Evolutionary conservation across 2,329 filamentous ascomycete species (phyloP).

Genomic region (Parasarocladium wereldwijsianum): DNA sequence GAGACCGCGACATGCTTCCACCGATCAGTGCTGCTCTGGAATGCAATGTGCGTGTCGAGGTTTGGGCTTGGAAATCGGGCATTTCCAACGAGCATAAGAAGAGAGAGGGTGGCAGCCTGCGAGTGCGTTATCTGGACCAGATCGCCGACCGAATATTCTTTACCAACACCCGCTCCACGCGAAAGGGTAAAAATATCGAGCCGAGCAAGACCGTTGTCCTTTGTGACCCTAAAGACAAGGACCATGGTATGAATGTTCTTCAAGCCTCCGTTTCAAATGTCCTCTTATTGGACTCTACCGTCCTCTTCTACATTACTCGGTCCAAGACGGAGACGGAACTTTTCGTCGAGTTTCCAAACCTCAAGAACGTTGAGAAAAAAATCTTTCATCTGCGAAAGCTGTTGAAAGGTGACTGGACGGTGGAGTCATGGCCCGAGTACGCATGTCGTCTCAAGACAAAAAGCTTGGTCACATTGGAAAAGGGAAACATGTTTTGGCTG

Average conservation of each 20-base stretch:
- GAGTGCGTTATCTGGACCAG: constrained; percentile 3
- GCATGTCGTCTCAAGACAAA: neutral
- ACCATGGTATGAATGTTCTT: neutral
- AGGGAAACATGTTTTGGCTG: constrained; percentile 4
- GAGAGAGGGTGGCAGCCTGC: neutral
- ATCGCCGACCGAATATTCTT: constrained; percentile 5
- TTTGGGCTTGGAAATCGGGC: constrained; percentile 12
- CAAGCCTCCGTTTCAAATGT: neutral
- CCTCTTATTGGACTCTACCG: constrained; percentile 1
- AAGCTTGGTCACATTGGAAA: neutral
- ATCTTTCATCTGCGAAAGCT: neutral
- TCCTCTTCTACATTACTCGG: constrained; percentile 6
- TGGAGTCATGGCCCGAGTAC: constrained; percentile 7
- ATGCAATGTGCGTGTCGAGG: constrained; percentile 10
- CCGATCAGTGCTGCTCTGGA: constrained; percentile 8
- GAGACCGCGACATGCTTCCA: constrained; percentile 13
- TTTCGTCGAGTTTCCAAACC: constrained; percentile 8
- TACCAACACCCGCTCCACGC: constrained; percentile 6
- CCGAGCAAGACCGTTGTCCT: constrained; percentile 4
- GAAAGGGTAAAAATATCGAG: constrained; percentile 3
- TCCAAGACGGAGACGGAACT: constrained; percentile 4
- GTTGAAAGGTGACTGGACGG: constrained; percentile 3
- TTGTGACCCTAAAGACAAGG: neutral
- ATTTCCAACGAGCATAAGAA: constrained; percentile 9
- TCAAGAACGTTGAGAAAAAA: constrained; percentile 4